Conservation (phyloP, 2,329 filamentous ascomycete genomes). For the Pseudopyrenochaeta lycopersici region DNA sequence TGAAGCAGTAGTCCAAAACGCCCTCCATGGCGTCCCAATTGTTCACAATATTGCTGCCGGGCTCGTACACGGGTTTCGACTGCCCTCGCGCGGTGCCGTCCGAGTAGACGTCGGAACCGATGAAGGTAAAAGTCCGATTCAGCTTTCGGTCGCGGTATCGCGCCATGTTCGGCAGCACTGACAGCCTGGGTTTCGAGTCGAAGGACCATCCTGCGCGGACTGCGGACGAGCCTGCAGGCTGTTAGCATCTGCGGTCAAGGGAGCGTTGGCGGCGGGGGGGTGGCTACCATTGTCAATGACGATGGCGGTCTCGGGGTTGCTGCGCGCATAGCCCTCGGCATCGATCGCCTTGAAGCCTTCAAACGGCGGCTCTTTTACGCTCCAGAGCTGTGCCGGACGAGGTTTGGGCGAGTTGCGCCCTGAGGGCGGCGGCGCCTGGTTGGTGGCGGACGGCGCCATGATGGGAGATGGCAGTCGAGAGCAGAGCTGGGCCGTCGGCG, state of each 20-base stretch:
- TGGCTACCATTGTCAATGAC: slow-evolving; percentile 93
- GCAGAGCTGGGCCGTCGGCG: slow-evolving; percentile 9
- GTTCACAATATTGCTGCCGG: slow-evolving; percentile 87
- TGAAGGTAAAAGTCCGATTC: slow-evolving; percentile 89
- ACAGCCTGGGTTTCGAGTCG: slow-evolving; percentile 80
- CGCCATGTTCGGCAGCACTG: slow-evolving; percentile 88
- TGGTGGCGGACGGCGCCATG: slow-evolving; percentile 50
- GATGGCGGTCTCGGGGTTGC: slow-evolving; percentile 73
- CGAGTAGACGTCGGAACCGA: slow-evolving; percentile 90
- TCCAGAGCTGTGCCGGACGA: slow-evolving; percentile 61
- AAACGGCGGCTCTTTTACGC: slow-evolving; percentile 67
- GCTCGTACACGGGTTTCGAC: slow-evolving; percentile 89
- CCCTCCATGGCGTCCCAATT: slow-evolving; percentile 99
- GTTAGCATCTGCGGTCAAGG: slow-evolving; percentile 20
- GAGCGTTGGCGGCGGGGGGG: slow-evolving; percentile 1
- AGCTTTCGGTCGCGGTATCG: slow-evolving; percentile 95
- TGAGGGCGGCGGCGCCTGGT: slow-evolving; percentile 50
- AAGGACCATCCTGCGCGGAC: slow-evolving; percentile 97
- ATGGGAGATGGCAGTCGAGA: slow-evolving; percentile 15
- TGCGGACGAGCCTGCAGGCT: slow-evolving; percentile 75
- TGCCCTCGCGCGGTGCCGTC: slow-evolving; percentile 93
- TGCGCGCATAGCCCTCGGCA: slow-evolving; percentile 75
- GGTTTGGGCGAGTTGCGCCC: slow-evolving; percentile 63
- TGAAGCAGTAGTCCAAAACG: slow-evolving; percentile 90
- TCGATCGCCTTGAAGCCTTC: slow-evolving; percentile 66